Percentiles rank a stretch among this genome's conserved stretches.
Conservation (phyloP, 345 rosid species). For the Pseudoturritis turrita region DNA sequence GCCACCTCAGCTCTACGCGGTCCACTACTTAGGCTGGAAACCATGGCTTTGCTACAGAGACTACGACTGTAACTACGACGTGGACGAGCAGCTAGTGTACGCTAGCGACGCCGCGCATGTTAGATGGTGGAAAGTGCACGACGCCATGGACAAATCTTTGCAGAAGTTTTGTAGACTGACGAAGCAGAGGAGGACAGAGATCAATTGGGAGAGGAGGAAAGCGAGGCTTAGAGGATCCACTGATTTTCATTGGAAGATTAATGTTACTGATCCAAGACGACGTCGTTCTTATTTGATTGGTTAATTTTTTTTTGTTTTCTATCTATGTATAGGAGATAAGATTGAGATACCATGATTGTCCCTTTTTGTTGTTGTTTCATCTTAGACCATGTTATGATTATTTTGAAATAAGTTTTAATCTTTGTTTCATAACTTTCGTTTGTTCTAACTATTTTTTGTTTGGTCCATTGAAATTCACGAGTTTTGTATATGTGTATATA, state of each 20-base stretch:
- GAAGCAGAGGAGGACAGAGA: constrained; percentile 52
- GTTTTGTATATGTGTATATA: too few relatives aligned
- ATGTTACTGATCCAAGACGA: constrained; percentile 72
- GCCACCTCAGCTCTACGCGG: constrained; percentile 70
- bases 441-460: too few relatives aligned
- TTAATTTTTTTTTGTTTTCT: neutral
- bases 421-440: neutral
- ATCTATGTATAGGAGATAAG: neutral
- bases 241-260: constrained; percentile 72
- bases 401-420: neutral
- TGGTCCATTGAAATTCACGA: too few relatives aligned
- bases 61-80: constrained; percentile 86
- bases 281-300: constrained; percentile 36
- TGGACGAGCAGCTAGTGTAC: constrained; percentile 52
- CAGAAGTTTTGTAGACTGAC: constrained; percentile 69
- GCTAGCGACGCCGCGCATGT: constrained; percentile 82
- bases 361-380: neutral
- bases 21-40: constrained; percentile 81
- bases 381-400: neutral
- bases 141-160: constrained; percentile 55
- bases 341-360: neutral
- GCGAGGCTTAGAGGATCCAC: constrained; percentile 46
- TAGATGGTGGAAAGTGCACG: constrained; percentile 87
- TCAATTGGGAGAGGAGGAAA: constrained; percentile 70
- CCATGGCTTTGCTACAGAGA: constrained; percentile 95